Conservation (phyloP, 176 grass and related monocot genomes). For the Canna indica region DNA sequence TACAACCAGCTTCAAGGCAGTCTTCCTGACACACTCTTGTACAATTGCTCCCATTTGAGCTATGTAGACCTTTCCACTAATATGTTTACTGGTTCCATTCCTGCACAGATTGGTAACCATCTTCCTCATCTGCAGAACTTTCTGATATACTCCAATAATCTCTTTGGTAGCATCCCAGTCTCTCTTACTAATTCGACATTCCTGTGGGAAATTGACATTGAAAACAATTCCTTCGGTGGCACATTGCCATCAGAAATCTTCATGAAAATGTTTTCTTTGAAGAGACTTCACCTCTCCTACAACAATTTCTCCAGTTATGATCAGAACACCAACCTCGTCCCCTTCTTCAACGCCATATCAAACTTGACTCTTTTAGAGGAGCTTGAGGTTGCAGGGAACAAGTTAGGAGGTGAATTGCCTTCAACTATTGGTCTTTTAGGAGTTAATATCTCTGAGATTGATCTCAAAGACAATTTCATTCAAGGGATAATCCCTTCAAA, state of each 20-base stretch:
- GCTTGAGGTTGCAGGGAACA: conserved; percentile 16
- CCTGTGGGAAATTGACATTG: conserved; percentile 13
- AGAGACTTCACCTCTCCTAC: conserved; percentile 16
- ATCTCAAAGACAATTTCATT: conserved; percentile 10
- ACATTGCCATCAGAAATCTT: conserved; percentile 19
- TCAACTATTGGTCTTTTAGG: background rate
- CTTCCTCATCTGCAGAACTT: conserved; percentile 16
- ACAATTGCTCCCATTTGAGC: conserved; percentile 17
- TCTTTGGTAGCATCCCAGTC: conserved; percentile 7
- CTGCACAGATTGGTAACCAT: conserved; percentile 14
- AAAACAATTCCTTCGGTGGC: conserved; percentile 14
- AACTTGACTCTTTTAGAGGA: conserved; percentile 21
- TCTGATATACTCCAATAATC: conserved; percentile 14
- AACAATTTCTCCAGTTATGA: conserved; percentile 24
- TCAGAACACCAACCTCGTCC: conserved; percentile 9
- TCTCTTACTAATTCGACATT: conserved; percentile 17
- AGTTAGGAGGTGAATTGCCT: conserved; percentile 12
- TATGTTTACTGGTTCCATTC: conserved; percentile 17
- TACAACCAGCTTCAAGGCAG: conserved; percentile 14
- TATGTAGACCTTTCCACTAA: conserved; percentile 20
- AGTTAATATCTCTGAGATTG: conserved; percentile 12
- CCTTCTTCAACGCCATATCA: conserved; percentile 14
- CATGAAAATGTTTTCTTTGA: conserved; percentile 9
- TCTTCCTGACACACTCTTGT: conserved; percentile 9
- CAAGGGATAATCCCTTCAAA: conserved; percentile 14